Conservation (phyloP, 768 basidiomycete species). For the Leccinum obscurum region DNA sequence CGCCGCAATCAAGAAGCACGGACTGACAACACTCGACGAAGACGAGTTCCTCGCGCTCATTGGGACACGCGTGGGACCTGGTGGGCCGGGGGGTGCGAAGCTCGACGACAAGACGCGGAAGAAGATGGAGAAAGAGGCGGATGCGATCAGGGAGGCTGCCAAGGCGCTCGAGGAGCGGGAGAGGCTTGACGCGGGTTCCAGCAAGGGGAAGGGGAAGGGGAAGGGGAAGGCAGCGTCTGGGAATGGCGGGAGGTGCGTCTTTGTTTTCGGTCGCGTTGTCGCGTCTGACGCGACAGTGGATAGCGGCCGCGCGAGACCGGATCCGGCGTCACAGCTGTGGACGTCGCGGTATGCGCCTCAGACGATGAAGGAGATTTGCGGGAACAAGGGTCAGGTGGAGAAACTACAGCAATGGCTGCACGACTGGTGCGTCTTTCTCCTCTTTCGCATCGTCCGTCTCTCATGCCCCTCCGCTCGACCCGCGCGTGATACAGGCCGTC, state of each 20-base stretch:
- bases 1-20: conserved; percentile 81
- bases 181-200: conserved; percentile 43
- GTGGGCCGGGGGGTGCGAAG: conserved; percentile 32
- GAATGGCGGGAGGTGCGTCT: conserved; percentile 13
- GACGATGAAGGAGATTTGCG: conserved; percentile 86
- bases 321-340: conserved; percentile 78
- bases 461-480: not conserved
- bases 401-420: conserved; percentile 85
- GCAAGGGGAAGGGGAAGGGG: conserved; percentile 24
- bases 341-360: conserved; percentile 94
- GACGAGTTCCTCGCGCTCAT: conserved; percentile 88
- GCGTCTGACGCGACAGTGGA: not conserved
- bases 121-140: conserved; percentile 78
- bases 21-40: conserved; percentile 74
- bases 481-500: conserved; percentile 53
- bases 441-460: not conserved
- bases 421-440: conserved; percentile 67
- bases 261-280: not conserved
- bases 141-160: conserved; percentile 70
- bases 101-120: conserved; percentile 81
- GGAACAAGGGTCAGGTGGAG: conserved; percentile 91
- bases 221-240: conserved; percentile 9
- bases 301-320: conserved; percentile 35
- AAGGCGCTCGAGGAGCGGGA: conserved; percentile 79
- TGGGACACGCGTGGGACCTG: conserved; percentile 59